phyloP scores from a whole-genome alignment of 1,139 yeast species.

The Sugiyamaella sp. region DNA sequence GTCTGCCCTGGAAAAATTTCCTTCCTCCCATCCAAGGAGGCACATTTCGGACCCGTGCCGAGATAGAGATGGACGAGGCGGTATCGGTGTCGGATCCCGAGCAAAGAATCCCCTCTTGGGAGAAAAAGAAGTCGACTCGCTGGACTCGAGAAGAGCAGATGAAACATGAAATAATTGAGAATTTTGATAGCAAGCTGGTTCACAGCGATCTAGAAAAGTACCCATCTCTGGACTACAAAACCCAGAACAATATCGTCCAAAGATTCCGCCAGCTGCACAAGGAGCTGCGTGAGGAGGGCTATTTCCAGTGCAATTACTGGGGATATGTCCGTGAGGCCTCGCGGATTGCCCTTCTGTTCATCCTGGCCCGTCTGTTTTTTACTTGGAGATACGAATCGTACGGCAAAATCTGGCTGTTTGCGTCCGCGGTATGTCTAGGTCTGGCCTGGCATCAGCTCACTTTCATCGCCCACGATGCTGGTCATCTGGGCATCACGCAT shows the following conservation, averaged over 20 bases:
- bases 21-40: conserved; percentile 93
- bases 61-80: conserved; percentile 33
- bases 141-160: conserved; percentile 50
- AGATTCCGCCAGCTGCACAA: conserved; percentile 66
- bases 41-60: conserved; percentile 44
- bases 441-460: conserved; percentile 89
- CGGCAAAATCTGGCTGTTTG: conserved; percentile 44
- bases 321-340: conserved; percentile 67
- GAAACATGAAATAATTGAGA: conserved; percentile 54
- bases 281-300: conserved; percentile 57
- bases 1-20: conserved; percentile 68
- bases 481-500: conserved; percentile 82
- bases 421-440: conserved; percentile 70
- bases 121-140: conserved; percentile 11
- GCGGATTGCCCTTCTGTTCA: conserved; percentile 59
- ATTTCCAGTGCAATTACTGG: conserved; percentile 73
- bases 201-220: conserved; percentile 55
- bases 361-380: conserved; percentile 55
- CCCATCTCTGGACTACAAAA: conserved; percentile 68
- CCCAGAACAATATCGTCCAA: conserved; percentile 59
- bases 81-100: conserved; percentile 27
- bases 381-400: conserved; percentile 24
- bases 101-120: conserved; percentile 16
- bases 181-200: conserved; percentile 60
- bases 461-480: conserved; percentile 88